These are phyloP conservation scores for Coniosporium apollinis DNA, from an alignment of 495 filamentous ascomycete genomes.

Conservation along the genomic window DNA sequence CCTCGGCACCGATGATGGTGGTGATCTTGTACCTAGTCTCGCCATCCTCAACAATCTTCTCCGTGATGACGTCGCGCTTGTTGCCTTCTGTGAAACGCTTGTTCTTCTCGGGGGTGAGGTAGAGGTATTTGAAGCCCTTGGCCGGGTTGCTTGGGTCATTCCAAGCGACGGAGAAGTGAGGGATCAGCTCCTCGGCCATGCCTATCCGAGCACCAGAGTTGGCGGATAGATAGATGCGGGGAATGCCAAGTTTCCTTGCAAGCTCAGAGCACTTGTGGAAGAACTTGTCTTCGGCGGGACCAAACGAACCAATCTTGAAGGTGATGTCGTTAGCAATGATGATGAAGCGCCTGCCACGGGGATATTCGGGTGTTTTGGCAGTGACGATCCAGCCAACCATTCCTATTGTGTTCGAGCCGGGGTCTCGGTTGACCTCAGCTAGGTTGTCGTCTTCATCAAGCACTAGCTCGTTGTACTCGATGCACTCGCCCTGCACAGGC, in stretches of 20 bases:
- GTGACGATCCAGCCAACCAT: slow-evolving; percentile 98
- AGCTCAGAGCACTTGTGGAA: slow-evolving; percentile 98
- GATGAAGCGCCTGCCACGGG: slow-evolving; percentile 76
- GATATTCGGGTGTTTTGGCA: slow-evolving; percentile 96
- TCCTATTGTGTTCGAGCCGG: slow-evolving; percentile 85
- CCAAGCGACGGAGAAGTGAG: slow-evolving; percentile 93
- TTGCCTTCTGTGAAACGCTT: slow-evolving; percentile 74
- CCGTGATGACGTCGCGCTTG: slow-evolving; percentile 70
- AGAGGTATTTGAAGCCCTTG: slow-evolving; percentile 95
- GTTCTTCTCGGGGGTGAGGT: slow-evolving; percentile 75
- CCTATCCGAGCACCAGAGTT: slow-evolving; percentile 99
- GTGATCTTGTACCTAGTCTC: slow-evolving; percentile 89
- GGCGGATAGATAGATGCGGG: slow-evolving; percentile 91
- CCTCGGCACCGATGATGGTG: slow-evolving; percentile 84
- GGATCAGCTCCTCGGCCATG: slow-evolving; percentile 91
- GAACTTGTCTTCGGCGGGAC: slow-evolving; percentile 89
- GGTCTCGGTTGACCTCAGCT: slow-evolving; percentile 80
- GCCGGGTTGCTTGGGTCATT: slow-evolving; percentile 73
- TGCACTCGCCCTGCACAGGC: slow-evolving; percentile 74
- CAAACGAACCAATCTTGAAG: slow-evolving; percentile 96
- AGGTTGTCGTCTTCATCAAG: slow-evolving; percentile 86
- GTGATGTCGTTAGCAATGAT: slow-evolving; percentile 99
- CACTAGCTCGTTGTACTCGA: slow-evolving; percentile 86
- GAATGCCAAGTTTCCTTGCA: slow-evolving; percentile 81
- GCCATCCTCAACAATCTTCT: slow-evolving; percentile 67